Percentiles rank a stretch among this genome's conserved stretches.
Conservation (phyloP, 805 yeast genomes). For the Wickerhamiella occidentalis region DNA sequence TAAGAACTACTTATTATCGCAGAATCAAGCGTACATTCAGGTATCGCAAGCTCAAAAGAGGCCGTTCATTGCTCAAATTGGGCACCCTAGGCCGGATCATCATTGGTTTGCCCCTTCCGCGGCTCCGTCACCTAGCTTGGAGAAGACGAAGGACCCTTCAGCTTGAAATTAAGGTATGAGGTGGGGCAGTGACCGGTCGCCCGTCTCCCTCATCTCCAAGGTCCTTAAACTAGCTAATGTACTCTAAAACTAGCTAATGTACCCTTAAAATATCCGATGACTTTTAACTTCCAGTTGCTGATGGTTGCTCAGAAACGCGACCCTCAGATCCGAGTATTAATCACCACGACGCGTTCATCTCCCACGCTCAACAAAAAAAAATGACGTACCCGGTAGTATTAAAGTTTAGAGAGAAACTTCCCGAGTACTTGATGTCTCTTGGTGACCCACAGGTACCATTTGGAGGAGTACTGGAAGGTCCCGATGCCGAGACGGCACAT, state of each 20-base stretch:
- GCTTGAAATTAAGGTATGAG: not conserved
- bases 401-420: not conserved
- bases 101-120: not conserved
- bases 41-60: not conserved
- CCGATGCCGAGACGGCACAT: constrained; percentile 45
- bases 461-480: constrained; percentile 48
- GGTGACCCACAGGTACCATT: constrained; percentile 42
- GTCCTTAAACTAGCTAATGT: no score
- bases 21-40: not conserved
- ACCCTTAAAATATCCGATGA: no score
- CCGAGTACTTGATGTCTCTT: not conserved
- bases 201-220: no score
- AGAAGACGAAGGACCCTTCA: not conserved
- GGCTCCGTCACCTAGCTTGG: not conserved
- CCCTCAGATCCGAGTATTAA: no score
- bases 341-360: no score
- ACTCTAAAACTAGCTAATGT: no score
- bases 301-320: no score
- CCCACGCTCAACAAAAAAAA: no score
- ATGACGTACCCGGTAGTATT: constrained; percentile 1
- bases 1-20: not conserved
- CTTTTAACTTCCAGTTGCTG: no score
- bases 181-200: no score
- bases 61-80: not conserved
- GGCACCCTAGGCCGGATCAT: not conserved